Evolutionary conservation across 805 yeast species (phyloP), one percentile per base, ranked within the genome.

Genomic region (Metschnikowia baotianmanensis): DNA sequence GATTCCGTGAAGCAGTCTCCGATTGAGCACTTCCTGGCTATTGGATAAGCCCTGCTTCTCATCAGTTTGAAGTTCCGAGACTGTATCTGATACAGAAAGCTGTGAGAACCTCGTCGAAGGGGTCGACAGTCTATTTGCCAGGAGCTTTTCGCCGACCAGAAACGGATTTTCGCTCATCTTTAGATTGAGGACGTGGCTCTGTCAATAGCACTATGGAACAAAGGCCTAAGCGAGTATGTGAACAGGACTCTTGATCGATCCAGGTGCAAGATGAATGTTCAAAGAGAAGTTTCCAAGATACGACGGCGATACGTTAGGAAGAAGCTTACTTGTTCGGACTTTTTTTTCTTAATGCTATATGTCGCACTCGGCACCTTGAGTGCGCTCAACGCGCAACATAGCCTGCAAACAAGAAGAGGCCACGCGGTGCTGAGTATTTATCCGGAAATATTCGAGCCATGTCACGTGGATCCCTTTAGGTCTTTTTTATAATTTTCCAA

Each of bases 1-100:
- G 27, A 75, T 50, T 2, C 99, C 99, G 57, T 87, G 83, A 13
- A 81, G 67, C 17, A 80, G 71, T 52, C 91, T 76, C 52, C 98
- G 74, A 53, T 77, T 76, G 13, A 77, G 63, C 16, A 86, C 79
- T 44, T 90, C 98, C 43, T 80, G 89, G 23, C 69, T 67, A 31
- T 82, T 78, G 24, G 74, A 63, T 19, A 93, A 67, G 1, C 99
- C 99, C 9, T 59, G 54, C 1, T 49, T 54, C 3, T 62, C 38
- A 50, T 86, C 78, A 0, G 98, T 83, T 34, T 74, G 75, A 30
- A 91, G 69, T 34, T 79, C 80, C 17, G 57, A 45, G 2, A 76
- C 70, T 1, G 91, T 80, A 33, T 87, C 86, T n/a, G 78, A 84
- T 3, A 78, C 73, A 1, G 90, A 62, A 41, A 76, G 62, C 23